phyloP scores from a whole-genome alignment of 2,329 filamentous ascomycete genomes.

The Fusarium musae region DNA sequence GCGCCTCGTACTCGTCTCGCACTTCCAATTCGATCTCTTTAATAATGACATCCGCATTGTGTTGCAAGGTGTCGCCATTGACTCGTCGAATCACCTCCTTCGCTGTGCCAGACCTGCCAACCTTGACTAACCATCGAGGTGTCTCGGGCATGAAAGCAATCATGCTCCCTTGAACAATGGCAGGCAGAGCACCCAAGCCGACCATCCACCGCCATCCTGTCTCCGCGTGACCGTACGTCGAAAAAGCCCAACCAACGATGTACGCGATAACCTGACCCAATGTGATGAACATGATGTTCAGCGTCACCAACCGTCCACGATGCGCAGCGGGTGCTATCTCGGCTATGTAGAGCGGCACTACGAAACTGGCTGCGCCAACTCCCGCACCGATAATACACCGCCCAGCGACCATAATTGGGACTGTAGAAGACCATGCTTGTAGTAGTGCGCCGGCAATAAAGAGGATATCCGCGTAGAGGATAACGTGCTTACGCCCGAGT shows the following conservation, averaged over 20 bases:
- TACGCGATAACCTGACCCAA: slow-evolving; percentile 91
- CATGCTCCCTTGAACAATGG: slow-evolving; percentile 74
- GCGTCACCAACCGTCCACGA: slow-evolving; percentile 82
- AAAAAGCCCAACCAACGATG: slow-evolving; percentile 81
- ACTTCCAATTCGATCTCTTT: slow-evolving; percentile 79
- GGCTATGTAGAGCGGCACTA: slow-evolving; percentile 88
- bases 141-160: slow-evolving; percentile 85
- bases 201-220: slow-evolving; percentile 93
- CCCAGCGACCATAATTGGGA: slow-evolving; percentile 73
- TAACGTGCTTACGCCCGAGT: slow-evolving; percentile 70
- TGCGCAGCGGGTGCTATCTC: slow-evolving; percentile 83
- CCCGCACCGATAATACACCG: slow-evolving; percentile 76
- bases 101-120: slow-evolving; percentile 70
- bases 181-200: slow-evolving; percentile 82
- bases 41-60: slow-evolving; percentile 69
- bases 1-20: slow-evolving; percentile 71
- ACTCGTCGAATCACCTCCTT: slow-evolving; percentile 72
- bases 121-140: slow-evolving; percentile 85
- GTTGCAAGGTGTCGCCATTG: slow-evolving; percentile 62
- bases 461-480: slow-evolving; percentile 72
- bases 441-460: slow-evolving; percentile 75
- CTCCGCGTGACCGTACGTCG: slow-evolving; percentile 59
- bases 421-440: slow-evolving; percentile 69
- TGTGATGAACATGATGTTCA: slow-evolving; percentile 85
- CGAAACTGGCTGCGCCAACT: slow-evolving; percentile 81